phyloP scores from a whole-genome alignment of 331 rosid genomes.

The Rhamnella rubrinervis region DNA sequence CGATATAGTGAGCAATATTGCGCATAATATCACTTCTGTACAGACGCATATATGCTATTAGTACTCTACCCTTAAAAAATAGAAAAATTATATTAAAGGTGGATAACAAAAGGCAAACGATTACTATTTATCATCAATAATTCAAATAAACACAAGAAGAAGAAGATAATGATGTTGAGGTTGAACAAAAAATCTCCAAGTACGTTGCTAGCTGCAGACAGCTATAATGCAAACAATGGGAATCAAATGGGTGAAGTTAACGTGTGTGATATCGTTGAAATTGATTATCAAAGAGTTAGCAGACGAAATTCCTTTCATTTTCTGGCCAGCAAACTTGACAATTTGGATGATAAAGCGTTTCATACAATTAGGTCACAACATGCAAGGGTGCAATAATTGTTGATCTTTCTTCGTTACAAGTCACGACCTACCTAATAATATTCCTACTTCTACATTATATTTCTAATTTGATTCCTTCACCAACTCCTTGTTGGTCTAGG shows the following conservation, averaged over 20 bases:
- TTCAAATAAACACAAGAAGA: too few relatives aligned
- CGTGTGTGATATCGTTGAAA: not conserved
- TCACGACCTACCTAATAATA: not conserved
- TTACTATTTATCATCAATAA: too few relatives aligned
- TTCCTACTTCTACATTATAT: not conserved
- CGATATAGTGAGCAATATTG: too few relatives aligned
- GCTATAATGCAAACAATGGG: not conserved
- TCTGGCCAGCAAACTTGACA: slow-evolving; percentile 1
- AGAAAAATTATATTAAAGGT: too few relatives aligned
- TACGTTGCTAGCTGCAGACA: not conserved
- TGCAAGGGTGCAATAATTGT: not conserved
- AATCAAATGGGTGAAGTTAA: not conserved
- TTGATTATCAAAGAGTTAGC: not conserved
- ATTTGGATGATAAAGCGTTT: not conserved
- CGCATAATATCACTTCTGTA: too few relatives aligned
- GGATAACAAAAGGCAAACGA: too few relatives aligned
- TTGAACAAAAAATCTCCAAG: too few relatives aligned
- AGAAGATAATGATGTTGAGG: too few relatives aligned
- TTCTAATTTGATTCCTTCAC: not conserved
- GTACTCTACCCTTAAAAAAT: too few relatives aligned
- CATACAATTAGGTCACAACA: not conserved
- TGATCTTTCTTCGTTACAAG: not conserved
- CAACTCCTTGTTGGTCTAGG: not conserved
- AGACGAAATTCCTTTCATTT: slow-evolving; percentile 6
- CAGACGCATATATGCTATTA: too few relatives aligned